Evolutionary conservation across 1,139 yeast genomes (phyloP), one percentile per base, ranked within the genome.

Genomic region (Yamadazyma friedrichii): DNA sequence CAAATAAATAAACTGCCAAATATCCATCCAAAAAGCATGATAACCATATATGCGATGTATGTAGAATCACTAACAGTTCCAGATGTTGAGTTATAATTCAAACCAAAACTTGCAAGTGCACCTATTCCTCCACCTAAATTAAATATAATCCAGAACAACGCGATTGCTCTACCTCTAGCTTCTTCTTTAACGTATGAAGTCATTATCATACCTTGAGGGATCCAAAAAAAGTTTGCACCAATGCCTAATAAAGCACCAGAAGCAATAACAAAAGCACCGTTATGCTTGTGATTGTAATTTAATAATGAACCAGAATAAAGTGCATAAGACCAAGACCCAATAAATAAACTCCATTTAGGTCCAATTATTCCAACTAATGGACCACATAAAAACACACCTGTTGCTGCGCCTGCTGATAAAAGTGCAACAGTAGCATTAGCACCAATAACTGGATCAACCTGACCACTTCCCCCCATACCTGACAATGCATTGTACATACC

Each of bases 111-210:
- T 45, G 78, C 73, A 39, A 76, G 61, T 13, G 78, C 66, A 41
- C 84, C 83, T 46, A 73, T 76, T 40, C 79, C 84, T 11, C 80
- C 82, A 53, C 86, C 86, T 48, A 80, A 61, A 61, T 80, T 79
- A 67, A 80, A 80, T 43, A 80, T 76, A 42, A 76, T 66, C 86
- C 86, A 80, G 58, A 80, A 80, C 16, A 75, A 57, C 73, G 70
- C 67, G 40, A 80, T 69, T 41, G 79, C 80, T 39, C 64, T 61
- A 40, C 83, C 86, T 59, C 80, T 80, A 33, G 56, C 63, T 37
- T 62, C 57, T 58, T 80, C 84, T n/a, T 77, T 58, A 5, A 84
- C 79, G 48, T 80, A 80, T 13, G 80, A 65, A 70, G 80, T 72
- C 51, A 79, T 72, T 36, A 80, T 69, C 33, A 77, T 64, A 43